Conservation (phyloP, 2,329 filamentous ascomycete genomes). For the Colletotrichum eremochloae region DNA sequence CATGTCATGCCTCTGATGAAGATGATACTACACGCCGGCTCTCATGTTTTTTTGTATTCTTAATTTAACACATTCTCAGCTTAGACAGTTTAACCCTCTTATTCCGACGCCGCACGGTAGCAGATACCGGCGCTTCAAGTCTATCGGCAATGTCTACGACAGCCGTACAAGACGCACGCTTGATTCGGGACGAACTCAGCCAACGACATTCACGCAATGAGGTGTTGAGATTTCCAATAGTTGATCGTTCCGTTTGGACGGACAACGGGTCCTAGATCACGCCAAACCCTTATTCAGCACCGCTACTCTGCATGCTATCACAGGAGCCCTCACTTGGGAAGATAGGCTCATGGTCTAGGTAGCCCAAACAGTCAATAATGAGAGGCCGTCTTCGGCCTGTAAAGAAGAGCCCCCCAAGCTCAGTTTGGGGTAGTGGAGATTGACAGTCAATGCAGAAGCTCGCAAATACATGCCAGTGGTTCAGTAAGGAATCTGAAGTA, state of each 20-base stretch:
- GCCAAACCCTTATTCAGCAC: not conserved
- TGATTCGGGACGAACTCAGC: not conserved
- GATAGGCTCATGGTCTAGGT: no score
- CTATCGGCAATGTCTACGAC: not conserved
- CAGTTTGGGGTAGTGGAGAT: no score
- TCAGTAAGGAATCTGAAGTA: not conserved
- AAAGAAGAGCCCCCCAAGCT: no score
- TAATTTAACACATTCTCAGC: not conserved
- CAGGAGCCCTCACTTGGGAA: not conserved
- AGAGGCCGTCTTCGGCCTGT: no score
- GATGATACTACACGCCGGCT: not conserved
- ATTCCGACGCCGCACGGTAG: not conserved
- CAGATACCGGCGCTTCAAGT: not conserved
- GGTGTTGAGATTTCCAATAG: not conserved
- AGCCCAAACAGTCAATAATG: no score
- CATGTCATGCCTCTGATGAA: not conserved
- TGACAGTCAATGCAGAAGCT: not conserved
- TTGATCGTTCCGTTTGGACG: not conserved
- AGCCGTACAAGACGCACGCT: not conserved
- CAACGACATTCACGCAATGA: not conserved
- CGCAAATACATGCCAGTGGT: no score
- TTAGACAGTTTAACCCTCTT: not conserved
- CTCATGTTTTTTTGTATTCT: not conserved
- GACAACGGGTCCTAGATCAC: not conserved
- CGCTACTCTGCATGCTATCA: not conserved